phyloP scores from a whole-genome alignment of 140 eudicot genomes.

The Stevia rebaudiana region DNA sequence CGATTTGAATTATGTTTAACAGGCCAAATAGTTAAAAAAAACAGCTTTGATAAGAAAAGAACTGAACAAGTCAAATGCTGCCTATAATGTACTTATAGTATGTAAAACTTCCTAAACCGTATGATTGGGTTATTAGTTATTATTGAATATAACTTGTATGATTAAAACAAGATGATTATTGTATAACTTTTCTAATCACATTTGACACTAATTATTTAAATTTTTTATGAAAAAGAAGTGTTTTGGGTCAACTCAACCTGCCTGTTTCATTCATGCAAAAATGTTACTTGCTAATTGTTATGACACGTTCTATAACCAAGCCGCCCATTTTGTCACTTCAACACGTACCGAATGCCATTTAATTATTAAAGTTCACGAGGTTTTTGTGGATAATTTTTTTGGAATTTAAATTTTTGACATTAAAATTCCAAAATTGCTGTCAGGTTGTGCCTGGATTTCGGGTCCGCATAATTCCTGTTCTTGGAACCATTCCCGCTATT shows the following conservation, averaged over 20 bases:
- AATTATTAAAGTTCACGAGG: neutral
- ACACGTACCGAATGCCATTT: neutral
- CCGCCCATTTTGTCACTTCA: neutral
- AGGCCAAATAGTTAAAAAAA: neutral
- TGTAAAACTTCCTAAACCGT: neutral
- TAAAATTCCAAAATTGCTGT: slow-evolving; percentile 14
- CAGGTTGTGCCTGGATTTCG: slow-evolving; percentile 97
- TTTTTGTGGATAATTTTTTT: slow-evolving; percentile 1
- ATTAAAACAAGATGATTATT: neutral
- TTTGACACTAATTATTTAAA: neutral
- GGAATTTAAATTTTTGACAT: slow-evolving; percentile 5
- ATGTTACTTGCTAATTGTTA: neutral
- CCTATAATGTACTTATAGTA: neutral
- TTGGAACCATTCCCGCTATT: slow-evolving; percentile 92
- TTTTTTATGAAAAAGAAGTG: neutral
- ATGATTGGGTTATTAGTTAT: no score
- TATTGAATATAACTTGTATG: no score
- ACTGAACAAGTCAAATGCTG: slow-evolving; percentile 1
- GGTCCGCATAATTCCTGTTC: slow-evolving; percentile 94
- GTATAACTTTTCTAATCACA: neutral
- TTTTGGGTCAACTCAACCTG: neutral
- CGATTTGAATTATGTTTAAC: neutral
- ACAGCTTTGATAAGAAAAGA: neutral
- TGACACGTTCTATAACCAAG: neutral
- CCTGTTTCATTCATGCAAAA: neutral